Conservation (phyloP, 73 alveolate genomes). For the Paramecium bursaria region DNA sequence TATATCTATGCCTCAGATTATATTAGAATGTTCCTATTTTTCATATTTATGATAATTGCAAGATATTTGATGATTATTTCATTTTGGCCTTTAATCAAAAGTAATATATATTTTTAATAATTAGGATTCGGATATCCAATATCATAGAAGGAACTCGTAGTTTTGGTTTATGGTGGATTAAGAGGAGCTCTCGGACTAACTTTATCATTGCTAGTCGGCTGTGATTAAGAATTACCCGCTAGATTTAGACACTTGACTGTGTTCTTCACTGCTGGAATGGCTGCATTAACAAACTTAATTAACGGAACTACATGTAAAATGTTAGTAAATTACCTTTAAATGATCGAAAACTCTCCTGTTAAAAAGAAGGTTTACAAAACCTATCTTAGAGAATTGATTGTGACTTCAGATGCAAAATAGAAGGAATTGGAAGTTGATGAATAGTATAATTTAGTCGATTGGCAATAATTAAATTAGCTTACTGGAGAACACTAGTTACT, state of each 20-base stretch:
- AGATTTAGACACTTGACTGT: constrained; percentile 65
- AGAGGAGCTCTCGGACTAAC: constrained; percentile 81
- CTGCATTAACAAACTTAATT: constrained; percentile 74
- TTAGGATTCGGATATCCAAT: constrained; percentile 73
- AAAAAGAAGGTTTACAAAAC: constrained; percentile 54
- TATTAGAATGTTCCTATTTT: constrained; percentile 70
- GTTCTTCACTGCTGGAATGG: constrained; percentile 79
- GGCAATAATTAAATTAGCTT: constrained; percentile 70
- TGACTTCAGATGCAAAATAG: constrained; percentile 29
- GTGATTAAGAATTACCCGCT: constrained; percentile 65
- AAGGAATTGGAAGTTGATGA: constrained; percentile 71
- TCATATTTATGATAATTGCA: constrained; percentile 70
- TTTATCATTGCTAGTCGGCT: constrained; percentile 72
- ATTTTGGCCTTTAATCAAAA: constrained; percentile 64
- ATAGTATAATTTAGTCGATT: constrained; percentile 69
- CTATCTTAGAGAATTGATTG: constrained; percentile 39
- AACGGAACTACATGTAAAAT: constrained; percentile 74
- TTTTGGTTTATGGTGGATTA: constrained; percentile 77
- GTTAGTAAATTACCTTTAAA: constrained; percentile 53
- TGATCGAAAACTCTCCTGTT: constrained; percentile 62
- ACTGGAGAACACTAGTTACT: constrained; percentile 53
- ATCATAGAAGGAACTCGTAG: constrained; percentile 56
- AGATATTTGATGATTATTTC: constrained; percentile 65
- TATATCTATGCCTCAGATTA: constrained; percentile 72
- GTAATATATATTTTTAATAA: neutral